Percentiles rank a stretch among this genome's conserved stretches.
Conservation (phyloP, 2,329 filamentous ascomycete genomes). For the Fusarium udum region DNA sequence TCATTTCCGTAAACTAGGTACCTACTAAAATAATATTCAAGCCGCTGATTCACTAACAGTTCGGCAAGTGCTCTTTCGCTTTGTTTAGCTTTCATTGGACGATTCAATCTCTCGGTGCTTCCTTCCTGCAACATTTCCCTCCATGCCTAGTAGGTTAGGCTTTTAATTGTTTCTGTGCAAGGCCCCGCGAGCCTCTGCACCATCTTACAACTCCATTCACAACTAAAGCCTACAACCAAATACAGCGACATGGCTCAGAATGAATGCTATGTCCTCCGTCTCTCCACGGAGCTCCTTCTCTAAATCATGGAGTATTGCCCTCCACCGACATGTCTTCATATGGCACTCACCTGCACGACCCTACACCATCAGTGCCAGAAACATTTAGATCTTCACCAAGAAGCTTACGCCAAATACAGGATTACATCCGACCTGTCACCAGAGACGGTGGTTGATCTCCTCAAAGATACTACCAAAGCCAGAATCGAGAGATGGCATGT, state of each 20-base stretch:
- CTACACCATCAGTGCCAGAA: neutral
- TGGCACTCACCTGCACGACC: constrained; percentile 17
- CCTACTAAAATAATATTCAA: too few relatives aligned
- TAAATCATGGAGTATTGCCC: neutral
- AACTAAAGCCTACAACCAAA: neutral
- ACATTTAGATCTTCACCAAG: neutral
- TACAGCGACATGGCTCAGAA: neutral
- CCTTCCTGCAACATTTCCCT: neutral
- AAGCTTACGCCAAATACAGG: neutral
- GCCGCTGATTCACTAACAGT: neutral
- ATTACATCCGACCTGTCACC: constrained; percentile 13
- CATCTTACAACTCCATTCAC: neutral
- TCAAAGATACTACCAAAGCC: neutral
- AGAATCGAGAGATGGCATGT: constrained; percentile 21
- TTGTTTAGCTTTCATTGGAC: neutral
- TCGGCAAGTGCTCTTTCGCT: too few relatives aligned
- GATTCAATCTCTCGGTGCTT: neutral
- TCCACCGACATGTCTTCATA: neutral
- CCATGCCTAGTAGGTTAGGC: too few relatives aligned
- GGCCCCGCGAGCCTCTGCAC: neutral
- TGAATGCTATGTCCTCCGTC: neutral
- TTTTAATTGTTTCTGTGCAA: neutral
- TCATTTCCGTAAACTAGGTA: neutral
- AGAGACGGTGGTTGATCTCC: neutral
- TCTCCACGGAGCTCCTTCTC: constrained; percentile 14